A percentile compares a stretch with the other conserved stretches of the same genome.
Evolutionary conservation across 495 filamentous ascomycete genomes (phyloP).

Genomic region (Aspergillus steynii): DNA sequence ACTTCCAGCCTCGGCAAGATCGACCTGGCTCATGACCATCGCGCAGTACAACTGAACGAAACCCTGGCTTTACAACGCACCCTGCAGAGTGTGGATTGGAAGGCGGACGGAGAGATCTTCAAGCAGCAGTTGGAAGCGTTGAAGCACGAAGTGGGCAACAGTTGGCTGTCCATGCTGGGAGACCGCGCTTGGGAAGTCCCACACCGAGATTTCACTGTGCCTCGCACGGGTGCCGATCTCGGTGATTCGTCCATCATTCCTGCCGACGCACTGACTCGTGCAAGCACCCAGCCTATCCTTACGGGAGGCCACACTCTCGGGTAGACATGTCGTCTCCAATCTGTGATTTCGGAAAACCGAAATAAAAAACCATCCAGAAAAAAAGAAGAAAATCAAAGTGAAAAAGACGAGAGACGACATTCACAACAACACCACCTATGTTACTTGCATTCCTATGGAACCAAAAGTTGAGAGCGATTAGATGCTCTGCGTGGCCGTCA

Average conservation of each 20-base stretch:
- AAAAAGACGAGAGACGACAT: neutral
- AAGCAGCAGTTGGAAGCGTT: conserved; percentile 81
- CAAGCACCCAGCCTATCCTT: conserved; percentile 51
- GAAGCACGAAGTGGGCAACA: conserved; percentile 77
- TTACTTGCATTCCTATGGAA: neutral
- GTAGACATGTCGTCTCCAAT: conserved; percentile 21
- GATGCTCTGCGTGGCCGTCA: neutral
- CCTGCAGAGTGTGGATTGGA: conserved; percentile 53
- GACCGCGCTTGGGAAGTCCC: conserved; percentile 67
- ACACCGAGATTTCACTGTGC: conserved; percentile 31
- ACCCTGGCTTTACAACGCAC: conserved; percentile 16
- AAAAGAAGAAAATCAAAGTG: neutral
- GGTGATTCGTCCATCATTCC: conserved; percentile 40
- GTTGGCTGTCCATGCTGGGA: conserved; percentile 81
- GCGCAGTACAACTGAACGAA: conserved; percentile 17
- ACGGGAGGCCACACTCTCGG: conserved; percentile 52
- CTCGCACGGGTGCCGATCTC: conserved; percentile 35
- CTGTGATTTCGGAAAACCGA: conserved; percentile 3
- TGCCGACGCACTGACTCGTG: conserved; percentile 36
- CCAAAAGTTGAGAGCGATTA: neutral
- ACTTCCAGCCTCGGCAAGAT: conserved; percentile 25
- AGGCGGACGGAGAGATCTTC: conserved; percentile 74
- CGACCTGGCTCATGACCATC: conserved; percentile 18
- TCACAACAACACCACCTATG: neutral
- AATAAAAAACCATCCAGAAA: neutral